Conservation (phyloP, 306 rosid species). For the Boehmeria nivea region DNA sequence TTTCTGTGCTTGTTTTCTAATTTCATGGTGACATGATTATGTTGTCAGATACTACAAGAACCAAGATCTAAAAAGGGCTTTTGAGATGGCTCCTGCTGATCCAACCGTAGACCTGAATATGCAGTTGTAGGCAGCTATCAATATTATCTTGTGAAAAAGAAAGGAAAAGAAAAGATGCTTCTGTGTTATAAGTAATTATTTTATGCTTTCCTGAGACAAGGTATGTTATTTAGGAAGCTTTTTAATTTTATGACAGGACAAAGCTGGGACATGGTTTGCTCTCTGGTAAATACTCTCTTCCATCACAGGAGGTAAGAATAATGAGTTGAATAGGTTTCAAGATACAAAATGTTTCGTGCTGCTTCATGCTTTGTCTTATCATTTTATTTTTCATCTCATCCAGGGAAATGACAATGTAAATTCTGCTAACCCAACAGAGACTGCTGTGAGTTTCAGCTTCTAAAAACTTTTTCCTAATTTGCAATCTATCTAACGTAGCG, state of each 20-base stretch:
- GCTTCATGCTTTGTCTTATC: slow-evolving; percentile 1
- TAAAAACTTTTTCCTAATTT: too few species aligned
- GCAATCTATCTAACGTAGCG: too few species aligned
- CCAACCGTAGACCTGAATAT: slow-evolving; percentile 88
- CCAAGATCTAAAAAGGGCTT: slow-evolving; percentile 51
- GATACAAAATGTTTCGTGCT: slow-evolving; percentile 6
- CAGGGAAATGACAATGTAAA: slow-evolving; percentile 55
- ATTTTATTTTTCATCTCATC: slow-evolving; percentile 18
- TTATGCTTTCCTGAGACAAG: background rate
- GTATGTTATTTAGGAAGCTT: slow-evolving; percentile 12
- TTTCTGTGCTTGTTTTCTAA: slow-evolving; percentile 7
- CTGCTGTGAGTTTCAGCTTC: slow-evolving; percentile 43
- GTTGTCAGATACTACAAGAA: slow-evolving; percentile 49
- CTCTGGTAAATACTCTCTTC: slow-evolving; percentile 79
- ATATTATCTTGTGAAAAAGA: background rate
- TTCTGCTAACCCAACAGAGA: slow-evolving; percentile 36
- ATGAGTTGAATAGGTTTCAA: background rate
- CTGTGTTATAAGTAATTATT: background rate
- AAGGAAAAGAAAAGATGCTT: background rate
- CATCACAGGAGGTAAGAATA: slow-evolving; percentile 50
- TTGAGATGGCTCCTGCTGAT: slow-evolving; percentile 78
- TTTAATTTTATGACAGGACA: slow-evolving; percentile 43
- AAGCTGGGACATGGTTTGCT: slow-evolving; percentile 79
- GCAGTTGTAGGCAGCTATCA: slow-evolving; percentile 51
- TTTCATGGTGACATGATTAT: slow-evolving; percentile 15